Percentiles rank a stretch among this genome's conserved stretches.
phyloP scores from a whole-genome alignment of 257 asterid species.

The Salvia miltiorrhiza region DNA sequence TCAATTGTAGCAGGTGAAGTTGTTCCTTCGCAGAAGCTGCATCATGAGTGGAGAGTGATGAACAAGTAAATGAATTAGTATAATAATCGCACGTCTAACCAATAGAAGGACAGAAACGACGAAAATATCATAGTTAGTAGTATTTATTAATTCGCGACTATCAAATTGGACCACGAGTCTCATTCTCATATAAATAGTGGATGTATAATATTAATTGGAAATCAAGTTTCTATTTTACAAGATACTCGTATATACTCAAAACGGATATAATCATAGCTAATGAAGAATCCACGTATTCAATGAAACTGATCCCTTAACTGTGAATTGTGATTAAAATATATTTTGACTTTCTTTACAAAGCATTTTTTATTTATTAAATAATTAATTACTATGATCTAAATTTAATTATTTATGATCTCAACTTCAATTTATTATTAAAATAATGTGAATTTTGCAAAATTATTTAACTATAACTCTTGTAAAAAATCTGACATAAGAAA shows the following conservation, averaged over 20 bases:
- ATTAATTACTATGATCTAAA: too few relatives aligned
- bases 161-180: constrained; percentile 31
- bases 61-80: background rate
- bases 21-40: constrained; percentile 24
- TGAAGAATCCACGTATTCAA: background rate
- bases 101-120: background rate
- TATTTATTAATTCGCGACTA: constrained; percentile 7
- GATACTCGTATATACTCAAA: background rate
- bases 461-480: too few relatives aligned
- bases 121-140: background rate
- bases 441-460: too few relatives aligned
- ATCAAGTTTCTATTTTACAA: constrained; percentile 19
- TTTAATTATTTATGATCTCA: too few relatives aligned
- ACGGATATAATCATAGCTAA: background rate
- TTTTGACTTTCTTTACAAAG: too few relatives aligned
- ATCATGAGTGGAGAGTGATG: background rate
- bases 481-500: too few relatives aligned
- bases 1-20: constrained; percentile 22
- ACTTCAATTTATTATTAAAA: too few relatives aligned
- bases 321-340: too few relatives aligned
- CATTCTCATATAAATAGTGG: background rate
- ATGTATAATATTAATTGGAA: background rate
- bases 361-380: too few relatives aligned
- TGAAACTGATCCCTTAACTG: too few relatives aligned
- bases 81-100: background rate